Evolutionary conservation across 2,329 filamentous ascomycete genomes (phyloP).

Genomic region (Canariomyces notabilis): DNA sequence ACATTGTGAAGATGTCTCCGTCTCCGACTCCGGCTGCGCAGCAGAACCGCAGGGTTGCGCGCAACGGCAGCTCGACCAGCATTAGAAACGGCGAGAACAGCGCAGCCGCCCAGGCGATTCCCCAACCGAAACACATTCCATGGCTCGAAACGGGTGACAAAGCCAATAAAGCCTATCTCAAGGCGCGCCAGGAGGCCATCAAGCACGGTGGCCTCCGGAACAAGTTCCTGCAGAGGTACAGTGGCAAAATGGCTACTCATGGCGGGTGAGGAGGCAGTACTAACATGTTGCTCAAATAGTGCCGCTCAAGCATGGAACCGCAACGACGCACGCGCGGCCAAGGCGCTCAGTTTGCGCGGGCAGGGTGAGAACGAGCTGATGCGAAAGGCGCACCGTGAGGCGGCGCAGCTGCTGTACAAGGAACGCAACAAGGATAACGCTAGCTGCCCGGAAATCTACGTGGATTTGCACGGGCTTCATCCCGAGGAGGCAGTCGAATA

Average conservation of each 20-base stretch:
- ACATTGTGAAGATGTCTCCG: conserved; percentile 92
- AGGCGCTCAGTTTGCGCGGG: conserved; percentile 86
- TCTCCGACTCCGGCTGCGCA: conserved; percentile 64
- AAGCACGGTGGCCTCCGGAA: conserved; percentile 95
- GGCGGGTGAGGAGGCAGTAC: background rate
- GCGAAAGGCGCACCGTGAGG: conserved; percentile 93
- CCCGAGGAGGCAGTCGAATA: conserved; percentile 96
- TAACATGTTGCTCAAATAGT: conserved; percentile 40
- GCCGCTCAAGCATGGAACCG: conserved; percentile 98
- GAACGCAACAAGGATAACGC: conserved; percentile 73
- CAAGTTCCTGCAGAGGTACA: conserved; percentile 92
- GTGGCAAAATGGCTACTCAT: conserved; percentile 23
- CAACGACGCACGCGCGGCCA: conserved; percentile 92
- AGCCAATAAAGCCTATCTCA: conserved; percentile 90
- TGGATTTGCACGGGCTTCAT: conserved; percentile 97
- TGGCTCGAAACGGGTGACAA: conserved; percentile 92
- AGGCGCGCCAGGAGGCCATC: conserved; percentile 91
- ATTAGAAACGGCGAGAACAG: conserved; percentile 71
- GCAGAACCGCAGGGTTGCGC: conserved; percentile 54
- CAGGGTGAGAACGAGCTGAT: conserved; percentile 97
- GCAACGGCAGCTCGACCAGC: conserved; percentile 61
- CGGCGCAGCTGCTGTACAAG: conserved; percentile 86
- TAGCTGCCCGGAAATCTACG: conserved; percentile 70
- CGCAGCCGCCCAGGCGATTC: conserved; percentile 74
- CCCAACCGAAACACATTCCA: conserved; percentile 84